A percentile compares a stretch with the other conserved stretches of the same genome.
phyloP scores from a whole-genome alignment of 768 basidiomycete genomes.

The Chalciporus chontae region DNA sequence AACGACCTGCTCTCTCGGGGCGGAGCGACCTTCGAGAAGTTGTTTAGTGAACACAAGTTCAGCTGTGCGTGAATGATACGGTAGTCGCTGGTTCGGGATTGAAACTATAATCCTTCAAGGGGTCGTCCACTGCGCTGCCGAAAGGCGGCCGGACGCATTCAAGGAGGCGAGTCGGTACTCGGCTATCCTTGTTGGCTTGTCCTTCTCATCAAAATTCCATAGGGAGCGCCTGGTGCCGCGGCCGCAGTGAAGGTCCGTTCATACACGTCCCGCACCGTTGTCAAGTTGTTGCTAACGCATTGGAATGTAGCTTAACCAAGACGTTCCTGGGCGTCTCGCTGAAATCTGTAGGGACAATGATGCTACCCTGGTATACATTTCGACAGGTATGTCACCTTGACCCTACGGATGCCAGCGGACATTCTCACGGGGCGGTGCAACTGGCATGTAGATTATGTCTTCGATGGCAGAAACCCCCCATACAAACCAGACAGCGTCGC shows the following conservation, averaged over 20 bases:
- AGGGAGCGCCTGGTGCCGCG: conserved; percentile 55
- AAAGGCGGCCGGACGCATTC: conserved; percentile 88
- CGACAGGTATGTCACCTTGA: conserved; percentile 56
- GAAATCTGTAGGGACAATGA: conserved; percentile 54
- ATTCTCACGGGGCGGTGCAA: conserved; percentile 9
- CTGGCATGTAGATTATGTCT: conserved; percentile 76
- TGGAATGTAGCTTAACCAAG: conserved; percentile 66
- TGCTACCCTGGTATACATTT: conserved; percentile 85
- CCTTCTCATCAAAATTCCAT: neutral
- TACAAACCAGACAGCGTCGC: conserved; percentile 72
- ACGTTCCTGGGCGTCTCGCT: conserved; percentile 71
- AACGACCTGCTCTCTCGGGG: conserved; percentile 35
- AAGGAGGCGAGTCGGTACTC: conserved; percentile 58
- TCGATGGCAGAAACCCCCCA: conserved; percentile 89
- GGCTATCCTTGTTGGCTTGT: neutral
- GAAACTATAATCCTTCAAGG: conserved; percentile 37
- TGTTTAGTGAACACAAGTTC: conserved; percentile 59
- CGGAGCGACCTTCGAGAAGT: conserved; percentile 42
- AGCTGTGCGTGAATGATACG: conserved; percentile 51
- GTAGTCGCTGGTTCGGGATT: neutral
- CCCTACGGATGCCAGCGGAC: neutral
- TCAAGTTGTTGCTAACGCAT: neutral
- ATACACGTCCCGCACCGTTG: neutral
- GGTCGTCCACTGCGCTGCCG: conserved; percentile 95
- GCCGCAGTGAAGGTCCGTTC: conserved; percentile 55